Conservation (phyloP, 2,329 filamentous ascomycete genomes). For the Ambrosiella beaveri region DNA sequence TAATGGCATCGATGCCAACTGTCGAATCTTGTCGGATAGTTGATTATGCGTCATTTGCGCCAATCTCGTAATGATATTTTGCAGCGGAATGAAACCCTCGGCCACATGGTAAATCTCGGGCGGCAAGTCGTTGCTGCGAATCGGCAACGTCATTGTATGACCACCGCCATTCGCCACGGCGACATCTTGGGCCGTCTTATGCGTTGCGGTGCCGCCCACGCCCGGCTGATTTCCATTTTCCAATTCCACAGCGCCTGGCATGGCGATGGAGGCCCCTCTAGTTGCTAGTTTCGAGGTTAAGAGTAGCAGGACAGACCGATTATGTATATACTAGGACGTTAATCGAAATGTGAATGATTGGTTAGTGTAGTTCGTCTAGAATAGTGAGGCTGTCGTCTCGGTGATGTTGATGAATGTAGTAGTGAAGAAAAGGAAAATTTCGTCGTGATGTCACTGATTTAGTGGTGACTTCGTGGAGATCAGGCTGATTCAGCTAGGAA, state of each 20-base stretch:
- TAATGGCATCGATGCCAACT: slow-evolving; percentile 51
- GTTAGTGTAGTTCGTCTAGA: too few species aligned
- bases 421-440: too few species aligned
- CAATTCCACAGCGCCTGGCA: slow-evolving; percentile 39
- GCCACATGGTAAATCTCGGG: slow-evolving; percentile 55
- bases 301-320: background rate
- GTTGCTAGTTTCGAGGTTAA: background rate
- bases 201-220: slow-evolving; percentile 17
- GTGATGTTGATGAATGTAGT: too few species aligned
- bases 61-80: slow-evolving; percentile 56
- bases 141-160: slow-evolving; percentile 4
- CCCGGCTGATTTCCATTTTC: slow-evolving; percentile 27
- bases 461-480: too few species aligned
- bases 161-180: background rate
- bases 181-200: slow-evolving; percentile 17
- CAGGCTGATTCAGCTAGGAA: too few species aligned
- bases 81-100: slow-evolving; percentile 58
- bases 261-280: slow-evolving; percentile 17
- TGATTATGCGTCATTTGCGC: slow-evolving; percentile 72
- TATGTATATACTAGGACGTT: background rate
- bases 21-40: slow-evolving; percentile 50
- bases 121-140: slow-evolving; percentile 39
- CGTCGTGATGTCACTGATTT: too few species aligned
- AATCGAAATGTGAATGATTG: background rate
- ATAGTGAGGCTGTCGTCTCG: too few species aligned